Evolutionary conservation across 305 asterid species (phyloP).

Genomic region (Fraxinus baroniana): DNA sequence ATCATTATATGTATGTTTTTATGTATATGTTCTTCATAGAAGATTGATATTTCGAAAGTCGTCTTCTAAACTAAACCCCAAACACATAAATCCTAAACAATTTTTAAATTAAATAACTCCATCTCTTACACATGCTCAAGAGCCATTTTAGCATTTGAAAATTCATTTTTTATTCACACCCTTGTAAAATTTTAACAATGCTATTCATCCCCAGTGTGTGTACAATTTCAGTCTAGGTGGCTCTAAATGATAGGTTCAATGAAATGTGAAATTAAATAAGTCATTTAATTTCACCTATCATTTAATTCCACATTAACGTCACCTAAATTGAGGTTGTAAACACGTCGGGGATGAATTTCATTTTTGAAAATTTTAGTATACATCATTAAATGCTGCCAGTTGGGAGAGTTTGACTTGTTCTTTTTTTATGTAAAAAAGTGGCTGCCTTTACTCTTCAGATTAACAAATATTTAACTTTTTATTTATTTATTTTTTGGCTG

Average conservation of each 20-base stretch:
- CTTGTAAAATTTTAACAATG: slow-evolving; percentile 2
- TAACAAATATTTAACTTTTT: no score
- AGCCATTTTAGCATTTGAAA: slow-evolving; percentile 23
- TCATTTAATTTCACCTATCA: no score
- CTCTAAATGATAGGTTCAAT: no score
- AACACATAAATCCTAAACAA: neutral
- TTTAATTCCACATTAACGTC: no score
- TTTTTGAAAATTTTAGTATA: no score
- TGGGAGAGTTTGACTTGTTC: slow-evolving; percentile 25
- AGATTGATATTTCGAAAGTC: neutral
- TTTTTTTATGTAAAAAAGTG: neutral
- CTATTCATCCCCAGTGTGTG: no score
- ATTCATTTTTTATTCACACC: slow-evolving; percentile 9
- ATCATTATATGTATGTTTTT: neutral
- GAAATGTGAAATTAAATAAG: no score
- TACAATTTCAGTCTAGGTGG: no score
- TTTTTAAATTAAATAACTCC: slow-evolving; percentile 10
- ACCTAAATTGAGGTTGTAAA: no score
- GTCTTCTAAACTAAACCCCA: slow-evolving; percentile 13
- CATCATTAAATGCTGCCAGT: neutral
- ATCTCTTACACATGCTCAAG: slow-evolving; percentile 32
- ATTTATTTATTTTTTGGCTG: no score
- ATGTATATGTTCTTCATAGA: neutral
- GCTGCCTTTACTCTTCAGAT: neutral
- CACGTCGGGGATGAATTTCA: no score